These are phyloP conservation scores for Xanthoceras sorbifolium DNA, from an alignment of 345 rosid genomes.

Conservation along the genomic window DNA sequence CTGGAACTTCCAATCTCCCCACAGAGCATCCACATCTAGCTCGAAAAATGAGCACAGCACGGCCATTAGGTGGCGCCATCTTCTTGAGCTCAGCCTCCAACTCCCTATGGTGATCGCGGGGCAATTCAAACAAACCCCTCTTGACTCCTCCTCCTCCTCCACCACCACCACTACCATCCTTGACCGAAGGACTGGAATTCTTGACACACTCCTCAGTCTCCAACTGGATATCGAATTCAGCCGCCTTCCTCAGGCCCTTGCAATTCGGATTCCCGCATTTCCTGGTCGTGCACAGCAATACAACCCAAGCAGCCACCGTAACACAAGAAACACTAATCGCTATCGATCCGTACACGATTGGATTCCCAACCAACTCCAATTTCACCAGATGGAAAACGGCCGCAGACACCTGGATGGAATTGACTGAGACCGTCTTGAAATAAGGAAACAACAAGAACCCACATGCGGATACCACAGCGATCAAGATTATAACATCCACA, in stretches of 20 bases:
- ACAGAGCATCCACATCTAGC: slow-evolving; percentile 73
- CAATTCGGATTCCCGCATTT: slow-evolving; percentile 85
- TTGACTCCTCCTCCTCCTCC: slow-evolving; percentile 25
- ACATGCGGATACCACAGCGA: slow-evolving; percentile 72
- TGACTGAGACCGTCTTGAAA: slow-evolving; percentile 40
- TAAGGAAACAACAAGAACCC: slow-evolving; percentile 80
- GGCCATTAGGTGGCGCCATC: slow-evolving; percentile 79
- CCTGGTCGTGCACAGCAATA: slow-evolving; percentile 57
- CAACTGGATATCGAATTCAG: slow-evolving; percentile 86
- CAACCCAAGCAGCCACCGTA: slow-evolving; percentile 61
- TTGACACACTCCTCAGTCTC: slow-evolving; percentile 90
- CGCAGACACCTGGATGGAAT: slow-evolving; percentile 41
- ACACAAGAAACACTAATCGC: slow-evolving; percentile 63
- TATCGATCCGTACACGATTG: slow-evolving; percentile 67
- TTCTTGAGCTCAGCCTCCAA: slow-evolving; percentile 74
- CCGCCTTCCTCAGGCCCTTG: slow-evolving; percentile 74
- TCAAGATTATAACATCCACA: slow-evolving; percentile 65
- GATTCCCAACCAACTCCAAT: slow-evolving; percentile 66
- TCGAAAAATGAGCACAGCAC: slow-evolving; percentile 67
- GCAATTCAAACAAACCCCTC: slow-evolving; percentile 68
- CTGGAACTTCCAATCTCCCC: slow-evolving; percentile 88
- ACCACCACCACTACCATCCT: slow-evolving; percentile 33
- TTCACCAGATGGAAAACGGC: slow-evolving; percentile 47
- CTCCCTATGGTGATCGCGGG: slow-evolving; percentile 67
- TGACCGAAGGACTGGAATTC: slow-evolving; percentile 39